These are phyloP conservation scores for Aotearoamyces nothofagi DNA, from an alignment of 2,329 filamentous ascomycete genomes.

Conservation along the genomic window DNA sequence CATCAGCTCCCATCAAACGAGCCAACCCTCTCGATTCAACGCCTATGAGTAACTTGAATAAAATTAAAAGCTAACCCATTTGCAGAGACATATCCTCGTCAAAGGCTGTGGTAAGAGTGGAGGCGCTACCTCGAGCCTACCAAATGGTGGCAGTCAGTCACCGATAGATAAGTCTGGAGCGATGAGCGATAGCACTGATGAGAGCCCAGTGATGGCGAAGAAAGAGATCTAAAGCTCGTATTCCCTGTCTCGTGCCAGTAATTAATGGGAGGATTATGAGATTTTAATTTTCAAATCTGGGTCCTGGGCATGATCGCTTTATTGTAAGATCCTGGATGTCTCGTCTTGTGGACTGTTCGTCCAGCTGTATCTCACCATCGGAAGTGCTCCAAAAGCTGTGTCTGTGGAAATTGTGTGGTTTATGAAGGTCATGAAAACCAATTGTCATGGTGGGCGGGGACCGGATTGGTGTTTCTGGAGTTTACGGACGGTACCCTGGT, in stretches of 20 bases:
- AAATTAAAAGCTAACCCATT: no score
- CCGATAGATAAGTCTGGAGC: constrained; percentile 16
- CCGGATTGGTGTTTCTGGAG: no score
- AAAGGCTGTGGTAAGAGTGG: constrained; percentile 45
- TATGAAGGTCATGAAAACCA: no score
- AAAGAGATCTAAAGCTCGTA: constrained; percentile 1
- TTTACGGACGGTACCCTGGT: no score
- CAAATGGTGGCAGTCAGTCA: constrained; percentile 13
- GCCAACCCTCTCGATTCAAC: no score
- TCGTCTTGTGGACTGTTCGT: not conserved
- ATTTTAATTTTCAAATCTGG: not conserved
- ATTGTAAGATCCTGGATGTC: not conserved
- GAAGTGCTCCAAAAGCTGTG: constrained; percentile 7
- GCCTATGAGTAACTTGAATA: no score
- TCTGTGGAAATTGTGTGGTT: no score
- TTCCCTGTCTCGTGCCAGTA: not conserved
- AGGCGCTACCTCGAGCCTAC: not conserved
- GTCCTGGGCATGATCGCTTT: not conserved
- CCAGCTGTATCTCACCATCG: constrained; percentile 3
- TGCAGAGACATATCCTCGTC: constrained; percentile 49
- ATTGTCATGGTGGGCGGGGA: no score
- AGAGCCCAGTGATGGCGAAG: constrained; percentile 3
- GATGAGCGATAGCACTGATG: constrained; percentile 15
- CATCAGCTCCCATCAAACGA: no score
- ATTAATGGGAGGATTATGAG: not conserved